Percentiles rank a stretch among this genome's conserved stretches.
phyloP scores from a whole-genome alignment of 2,329 filamentous ascomycete genomes.

The Macroventuria anomochaeta region DNA sequence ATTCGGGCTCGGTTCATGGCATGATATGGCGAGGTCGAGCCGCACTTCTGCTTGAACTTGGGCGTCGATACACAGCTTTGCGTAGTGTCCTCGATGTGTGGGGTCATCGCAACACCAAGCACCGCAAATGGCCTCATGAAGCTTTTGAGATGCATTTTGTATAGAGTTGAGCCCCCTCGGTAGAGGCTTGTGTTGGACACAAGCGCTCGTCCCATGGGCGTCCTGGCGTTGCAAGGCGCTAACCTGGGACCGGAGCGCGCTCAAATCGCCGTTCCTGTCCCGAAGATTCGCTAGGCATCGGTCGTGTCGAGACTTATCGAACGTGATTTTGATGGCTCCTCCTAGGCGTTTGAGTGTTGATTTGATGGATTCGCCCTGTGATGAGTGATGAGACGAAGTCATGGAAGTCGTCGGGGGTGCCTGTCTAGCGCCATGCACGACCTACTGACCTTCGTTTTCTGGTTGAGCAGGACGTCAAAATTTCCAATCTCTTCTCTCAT shows the following conservation, averaged over 20 bases:
- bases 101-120: slow-evolving; percentile 32
- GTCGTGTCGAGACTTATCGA: slow-evolving; percentile 30
- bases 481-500: slow-evolving; percentile 22
- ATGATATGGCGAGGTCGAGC: slow-evolving; percentile 36
- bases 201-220: background rate
- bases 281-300: slow-evolving; percentile 19
- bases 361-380: slow-evolving; percentile 25
- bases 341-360: slow-evolving; percentile 22
- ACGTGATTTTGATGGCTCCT: slow-evolving; percentile 18
- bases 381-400: background rate
- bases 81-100: slow-evolving; percentile 27
- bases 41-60: slow-evolving; percentile 25
- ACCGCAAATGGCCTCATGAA: slow-evolving; percentile 31
- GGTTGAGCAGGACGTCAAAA: slow-evolving; percentile 23
- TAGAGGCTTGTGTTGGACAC: slow-evolving; percentile 9
- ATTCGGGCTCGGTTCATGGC: slow-evolving; percentile 7
- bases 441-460: slow-evolving; percentile 22
- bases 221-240: slow-evolving; percentile 23
- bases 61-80: slow-evolving; percentile 34
- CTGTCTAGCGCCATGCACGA: background rate
- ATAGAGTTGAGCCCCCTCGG: slow-evolving; percentile 19
- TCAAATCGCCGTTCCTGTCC: slow-evolving; percentile 29
- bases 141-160: slow-evolving; percentile 27
- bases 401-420: too few species aligned
- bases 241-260: slow-evolving; percentile 24